Evolutionary conservation across 176 grass and related monocot species (phyloP).

Genomic region (Chrysopogon serrulatus): DNA sequence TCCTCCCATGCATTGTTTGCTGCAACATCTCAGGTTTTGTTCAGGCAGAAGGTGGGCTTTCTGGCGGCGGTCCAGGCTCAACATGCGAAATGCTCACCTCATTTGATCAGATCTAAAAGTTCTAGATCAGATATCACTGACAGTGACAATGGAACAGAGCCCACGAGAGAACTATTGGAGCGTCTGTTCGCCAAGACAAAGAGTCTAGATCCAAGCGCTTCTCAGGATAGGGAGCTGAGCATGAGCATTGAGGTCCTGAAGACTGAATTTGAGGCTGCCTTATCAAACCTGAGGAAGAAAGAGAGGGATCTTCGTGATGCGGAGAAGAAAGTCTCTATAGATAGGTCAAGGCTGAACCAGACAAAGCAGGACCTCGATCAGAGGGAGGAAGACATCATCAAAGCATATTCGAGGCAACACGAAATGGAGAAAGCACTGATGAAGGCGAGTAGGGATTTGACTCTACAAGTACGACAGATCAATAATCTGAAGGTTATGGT

Average conservation of each 20-base stretch:
- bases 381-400: conserved; percentile 54
- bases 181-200: conserved; percentile 53
- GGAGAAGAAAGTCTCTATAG: conserved; percentile 51
- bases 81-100: conserved; percentile 31
- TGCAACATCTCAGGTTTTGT: conserved; percentile 33
- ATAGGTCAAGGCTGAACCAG: conserved; percentile 52
- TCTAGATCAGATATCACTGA: conserved; percentile 31
- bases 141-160: conserved; percentile 57
- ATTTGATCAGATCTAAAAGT: conserved; percentile 41
- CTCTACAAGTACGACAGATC: conserved; percentile 60
- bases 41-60: conserved; percentile 42
- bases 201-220: conserved; percentile 43
- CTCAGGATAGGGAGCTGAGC: conserved; percentile 43
- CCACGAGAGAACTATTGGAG: conserved; percentile 66
- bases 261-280: conserved; percentile 64
- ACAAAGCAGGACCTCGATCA: conserved; percentile 65
- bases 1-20: not conserved
- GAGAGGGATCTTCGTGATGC: conserved; percentile 55
- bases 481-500: conserved; percentile 59
- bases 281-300: conserved; percentile 57
- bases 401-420: conserved; percentile 58
- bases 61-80: conserved; percentile 37
- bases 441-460: conserved; percentile 51
- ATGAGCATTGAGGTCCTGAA: conserved; percentile 58
- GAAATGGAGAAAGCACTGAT: conserved; percentile 64